Conservation (phyloP, 768 basidiomycete genomes). For the Hypholoma sublateritium region DNA sequence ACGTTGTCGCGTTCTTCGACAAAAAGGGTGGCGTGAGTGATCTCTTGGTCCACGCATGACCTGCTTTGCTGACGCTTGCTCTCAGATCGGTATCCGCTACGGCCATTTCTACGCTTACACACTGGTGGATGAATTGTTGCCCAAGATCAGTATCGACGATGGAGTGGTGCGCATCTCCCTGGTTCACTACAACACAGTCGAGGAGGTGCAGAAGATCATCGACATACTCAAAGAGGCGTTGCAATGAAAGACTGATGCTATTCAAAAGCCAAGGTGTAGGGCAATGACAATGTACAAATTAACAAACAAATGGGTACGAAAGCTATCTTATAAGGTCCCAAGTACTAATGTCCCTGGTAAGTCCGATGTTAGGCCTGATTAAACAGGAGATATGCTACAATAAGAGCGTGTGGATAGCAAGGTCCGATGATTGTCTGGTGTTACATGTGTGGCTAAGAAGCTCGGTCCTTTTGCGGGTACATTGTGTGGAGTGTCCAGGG, state of each 20-base stretch:
- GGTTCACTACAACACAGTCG: constrained; percentile 78
- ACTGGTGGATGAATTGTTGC: constrained; percentile 49
- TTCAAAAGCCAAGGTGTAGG: too few species aligned
- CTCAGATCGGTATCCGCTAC: constrained; percentile 73
- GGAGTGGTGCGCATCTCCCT: constrained; percentile 75
- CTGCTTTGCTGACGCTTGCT: background rate
- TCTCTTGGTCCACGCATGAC: background rate
- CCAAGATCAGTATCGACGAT: constrained; percentile 59
- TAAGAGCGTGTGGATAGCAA: too few species aligned
- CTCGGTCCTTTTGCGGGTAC: too few species aligned
- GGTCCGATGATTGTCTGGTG: background rate
- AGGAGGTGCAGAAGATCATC: constrained; percentile 66
- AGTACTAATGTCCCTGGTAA: background rate
- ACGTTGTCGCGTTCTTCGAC: constrained; percentile 67
- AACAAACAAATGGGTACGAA: background rate
- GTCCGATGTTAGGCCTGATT: background rate
- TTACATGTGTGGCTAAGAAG: too few species aligned
- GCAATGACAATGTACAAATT: background rate
- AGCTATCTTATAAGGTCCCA: background rate
- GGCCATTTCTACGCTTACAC: constrained; percentile 81
- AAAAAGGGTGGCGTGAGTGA: constrained; percentile 56
- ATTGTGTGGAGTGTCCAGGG: too few species aligned
- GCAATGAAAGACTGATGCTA: constrained; percentile 1
- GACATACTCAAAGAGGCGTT: constrained; percentile 52
- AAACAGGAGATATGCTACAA: too few species aligned